Conservation (phyloP, 805 yeast genomes). For the Starmera amethionina region DNA sequence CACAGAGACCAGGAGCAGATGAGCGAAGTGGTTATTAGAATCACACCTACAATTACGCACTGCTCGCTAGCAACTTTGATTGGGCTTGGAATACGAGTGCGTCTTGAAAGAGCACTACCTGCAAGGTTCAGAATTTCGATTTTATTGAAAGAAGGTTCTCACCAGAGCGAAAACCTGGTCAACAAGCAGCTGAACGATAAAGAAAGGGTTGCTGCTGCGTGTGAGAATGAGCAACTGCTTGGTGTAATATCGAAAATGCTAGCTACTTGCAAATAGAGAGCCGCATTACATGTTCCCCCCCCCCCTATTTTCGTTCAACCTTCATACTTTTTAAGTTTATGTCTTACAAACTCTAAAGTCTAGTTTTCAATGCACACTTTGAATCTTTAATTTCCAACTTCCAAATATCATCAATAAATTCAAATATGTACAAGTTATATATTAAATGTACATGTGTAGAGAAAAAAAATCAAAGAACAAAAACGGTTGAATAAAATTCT, state of each 20-base stretch:
- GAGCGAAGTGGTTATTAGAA: conserved; percentile 69
- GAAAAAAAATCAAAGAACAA: too few species aligned
- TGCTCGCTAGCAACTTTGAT: conserved; percentile 94
- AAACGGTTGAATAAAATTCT: too few species aligned
- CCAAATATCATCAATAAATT: too few species aligned
- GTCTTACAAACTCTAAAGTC: too few species aligned
- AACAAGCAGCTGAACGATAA: conserved; percentile 95
- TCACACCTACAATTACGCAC: conserved; percentile 97
- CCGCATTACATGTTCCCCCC: too few species aligned
- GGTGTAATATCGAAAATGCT: conserved; percentile 91
- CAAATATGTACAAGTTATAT: too few species aligned
- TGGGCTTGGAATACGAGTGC: conserved; percentile 88
- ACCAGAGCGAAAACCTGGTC: conserved; percentile 92
- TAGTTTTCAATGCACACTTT: too few species aligned
- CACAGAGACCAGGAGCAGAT: conserved; percentile 42
- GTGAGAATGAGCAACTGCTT: conserved; percentile 88
- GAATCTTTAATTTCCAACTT: too few species aligned
- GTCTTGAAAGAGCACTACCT: conserved; percentile 84
- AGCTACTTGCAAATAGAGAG: conserved; percentile 49
- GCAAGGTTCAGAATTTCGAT: conserved; percentile 74
- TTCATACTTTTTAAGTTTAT: too few species aligned
- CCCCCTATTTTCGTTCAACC: too few species aligned
- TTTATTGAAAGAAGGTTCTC: conserved; percentile 81
- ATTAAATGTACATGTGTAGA: too few species aligned
- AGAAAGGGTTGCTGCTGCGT: conserved; percentile 97